These are phyloP conservation scores for Pistacia atlantica DNA, from an alignment of 345 rosid species.

Conservation along the genomic window DNA sequence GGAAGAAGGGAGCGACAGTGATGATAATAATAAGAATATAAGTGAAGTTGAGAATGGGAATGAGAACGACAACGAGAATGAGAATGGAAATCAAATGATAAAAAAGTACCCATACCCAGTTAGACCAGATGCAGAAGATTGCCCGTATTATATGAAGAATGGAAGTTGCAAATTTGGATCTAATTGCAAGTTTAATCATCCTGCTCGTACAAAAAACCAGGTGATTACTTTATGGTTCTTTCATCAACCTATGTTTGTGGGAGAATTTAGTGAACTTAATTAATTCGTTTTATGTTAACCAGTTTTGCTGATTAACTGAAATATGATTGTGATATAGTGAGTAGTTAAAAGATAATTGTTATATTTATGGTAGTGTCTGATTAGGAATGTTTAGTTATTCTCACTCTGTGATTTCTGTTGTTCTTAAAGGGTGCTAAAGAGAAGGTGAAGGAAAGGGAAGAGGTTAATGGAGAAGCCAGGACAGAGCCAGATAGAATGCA, in stretches of 20 bases:
- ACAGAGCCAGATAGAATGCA: constrained; percentile 75
- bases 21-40: constrained; percentile 17
- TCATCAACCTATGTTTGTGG: not conserved
- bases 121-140: constrained; percentile 85
- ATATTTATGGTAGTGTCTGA: not conserved
- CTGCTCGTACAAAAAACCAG: constrained; percentile 54
- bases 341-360: not conserved
- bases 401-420: not conserved
- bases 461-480: constrained; percentile 45
- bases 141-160: constrained; percentile 75
- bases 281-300: not conserved
- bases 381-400: not conserved
- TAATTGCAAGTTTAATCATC: constrained; percentile 91
- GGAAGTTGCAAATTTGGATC: constrained; percentile 86
- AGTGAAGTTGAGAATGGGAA: constrained; percentile 9
- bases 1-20: constrained; percentile 13
- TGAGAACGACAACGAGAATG: constrained; percentile 19
- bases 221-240: constrained; percentile 29
- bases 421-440: constrained; percentile 64
- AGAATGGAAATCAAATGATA: constrained; percentile 21
- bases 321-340: not conserved
- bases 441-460: constrained; percentile 64
- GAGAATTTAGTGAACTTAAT: not conserved
- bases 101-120: constrained; percentile 55
- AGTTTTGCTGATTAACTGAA: not conserved